Conservation (phyloP, 805 yeast species). For the Saturnispora sanitii region DNA sequence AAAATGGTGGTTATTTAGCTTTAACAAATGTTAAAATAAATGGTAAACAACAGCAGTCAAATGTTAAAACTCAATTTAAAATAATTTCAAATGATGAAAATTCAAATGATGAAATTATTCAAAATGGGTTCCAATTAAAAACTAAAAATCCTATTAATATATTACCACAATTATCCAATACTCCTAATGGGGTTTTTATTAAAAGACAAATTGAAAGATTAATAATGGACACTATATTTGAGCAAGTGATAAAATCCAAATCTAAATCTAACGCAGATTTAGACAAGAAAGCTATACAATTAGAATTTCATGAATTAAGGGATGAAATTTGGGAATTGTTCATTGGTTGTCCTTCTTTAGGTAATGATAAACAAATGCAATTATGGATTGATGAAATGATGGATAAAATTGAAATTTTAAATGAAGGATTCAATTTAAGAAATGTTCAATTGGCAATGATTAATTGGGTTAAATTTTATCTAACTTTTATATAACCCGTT, state of each 20-base stretch:
- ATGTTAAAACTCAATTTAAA: slow-evolving; percentile 1
- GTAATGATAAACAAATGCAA: not conserved
- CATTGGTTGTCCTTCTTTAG: slow-evolving; percentile 15
- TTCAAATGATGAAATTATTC: too few species aligned
- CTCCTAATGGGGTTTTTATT: slow-evolving; percentile 28
- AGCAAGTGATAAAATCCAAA: slow-evolving; percentile 14
- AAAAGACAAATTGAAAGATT: slow-evolving; percentile 30
- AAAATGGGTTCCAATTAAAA: not conserved
- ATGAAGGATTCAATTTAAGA: slow-evolving; percentile 6
- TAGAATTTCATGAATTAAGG: slow-evolving; percentile 11
- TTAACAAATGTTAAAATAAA: not conserved
- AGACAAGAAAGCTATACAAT: slow-evolving; percentile 18
- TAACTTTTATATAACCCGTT: slow-evolving; percentile 6
- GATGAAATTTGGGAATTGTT: slow-evolving; percentile 21
- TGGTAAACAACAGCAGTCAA: not conserved
- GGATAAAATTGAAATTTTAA: slow-evolving; percentile 4
- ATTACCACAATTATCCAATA: slow-evolving; percentile 24
- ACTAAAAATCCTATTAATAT: slow-evolving; percentile 9
- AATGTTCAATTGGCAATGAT: slow-evolving; percentile 5
- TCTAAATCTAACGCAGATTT: slow-evolving; percentile 11
- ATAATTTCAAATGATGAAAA: slow-evolving; percentile 1
- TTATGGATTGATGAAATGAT: slow-evolving; percentile 4
- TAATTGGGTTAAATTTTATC: slow-evolving; percentile 6
- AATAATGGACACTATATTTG: slow-evolving; percentile 19
- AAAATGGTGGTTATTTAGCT: not conserved